A percentile compares a stretch with the other conserved stretches of the same genome.
Conservation (phyloP, 2,329 filamentous ascomycete genomes). For the Coniella lustricola region DNA sequence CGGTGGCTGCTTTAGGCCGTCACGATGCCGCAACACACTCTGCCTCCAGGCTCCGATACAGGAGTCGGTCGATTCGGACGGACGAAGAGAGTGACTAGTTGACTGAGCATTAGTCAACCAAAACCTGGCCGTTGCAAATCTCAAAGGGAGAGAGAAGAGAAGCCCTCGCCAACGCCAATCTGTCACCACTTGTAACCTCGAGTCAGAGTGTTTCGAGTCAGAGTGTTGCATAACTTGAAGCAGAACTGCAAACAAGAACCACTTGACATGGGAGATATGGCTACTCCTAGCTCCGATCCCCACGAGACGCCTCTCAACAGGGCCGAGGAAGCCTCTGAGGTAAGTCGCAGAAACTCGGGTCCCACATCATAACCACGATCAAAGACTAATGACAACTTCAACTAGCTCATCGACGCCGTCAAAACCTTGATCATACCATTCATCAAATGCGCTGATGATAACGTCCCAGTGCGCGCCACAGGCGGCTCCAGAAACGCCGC, state of each 20-base stretch:
- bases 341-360: constrained; percentile 17
- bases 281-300: background rate
- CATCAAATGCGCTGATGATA: constrained; percentile 62
- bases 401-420: constrained; percentile 60
- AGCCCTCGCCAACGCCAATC: too few species aligned
- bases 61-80: background rate
- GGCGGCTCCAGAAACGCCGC: constrained; percentile 39
- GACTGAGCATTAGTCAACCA: background rate
- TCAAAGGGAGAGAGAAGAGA: too few species aligned
- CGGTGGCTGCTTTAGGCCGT: too few species aligned
- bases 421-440: constrained; percentile 63
- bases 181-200: too few species aligned
- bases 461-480: constrained; percentile 43
- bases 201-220: too few species aligned
- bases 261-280: background rate
- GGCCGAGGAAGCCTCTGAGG: constrained; percentile 26
- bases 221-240: too few species aligned
- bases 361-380: background rate
- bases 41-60: background rate
- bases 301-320: constrained; percentile 16
- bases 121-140: background rate
- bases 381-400: constrained; percentile 3
- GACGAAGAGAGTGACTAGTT: too few species aligned
- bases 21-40: background rate
- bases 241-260: background rate